A percentile compares a stretch with the other conserved stretches of the same genome.
These are phyloP conservation scores for Gloeopeniophorella convolvens DNA, from an alignment of 768 basidiomycete genomes.

Conservation along the genomic window DNA sequence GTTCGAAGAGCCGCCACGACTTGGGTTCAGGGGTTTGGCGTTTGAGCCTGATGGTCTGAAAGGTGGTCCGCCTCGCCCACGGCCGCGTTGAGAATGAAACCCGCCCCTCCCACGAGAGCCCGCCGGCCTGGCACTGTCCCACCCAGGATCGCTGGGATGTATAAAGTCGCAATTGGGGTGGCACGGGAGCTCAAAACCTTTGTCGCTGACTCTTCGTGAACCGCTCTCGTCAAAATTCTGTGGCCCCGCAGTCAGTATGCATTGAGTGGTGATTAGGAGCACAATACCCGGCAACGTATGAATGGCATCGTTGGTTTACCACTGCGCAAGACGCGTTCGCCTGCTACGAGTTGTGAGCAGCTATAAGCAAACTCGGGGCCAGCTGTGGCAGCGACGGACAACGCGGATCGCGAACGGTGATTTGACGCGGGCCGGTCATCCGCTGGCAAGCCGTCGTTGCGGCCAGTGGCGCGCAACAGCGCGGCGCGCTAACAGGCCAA, in stretches of 20 bases:
- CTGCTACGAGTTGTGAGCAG: too few species aligned
- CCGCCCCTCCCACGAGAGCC: neutral
- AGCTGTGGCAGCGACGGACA: too few species aligned
- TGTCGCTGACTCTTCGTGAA: neutral
- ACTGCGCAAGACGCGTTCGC: too few species aligned
- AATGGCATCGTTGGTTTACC: too few species aligned
- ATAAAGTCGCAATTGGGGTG: conserved; percentile 4
- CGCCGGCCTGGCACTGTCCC: conserved; percentile 4
- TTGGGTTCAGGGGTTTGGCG: neutral
- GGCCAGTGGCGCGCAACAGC: too few species aligned
- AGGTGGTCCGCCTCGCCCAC: conserved; percentile 5
- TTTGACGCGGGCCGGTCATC: too few species aligned
- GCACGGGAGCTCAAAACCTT: conserved; percentile 1
- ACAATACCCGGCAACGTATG: too few species aligned
- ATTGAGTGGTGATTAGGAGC: too few species aligned
- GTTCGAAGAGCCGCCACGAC: neutral
- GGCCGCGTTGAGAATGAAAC: neutral
- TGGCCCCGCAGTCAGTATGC: neutral
- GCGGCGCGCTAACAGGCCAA: too few species aligned
- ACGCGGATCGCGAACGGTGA: too few species aligned
- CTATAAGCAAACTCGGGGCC: too few species aligned
- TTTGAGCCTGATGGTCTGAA: neutral
- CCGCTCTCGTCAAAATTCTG: conserved; percentile 13
- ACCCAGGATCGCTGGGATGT: conserved; percentile 12
- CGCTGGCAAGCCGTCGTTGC: too few species aligned